Conservation (phyloP, 2,329 filamentous ascomycete genomes). For the Aspergillus spinulosporus region DNA sequence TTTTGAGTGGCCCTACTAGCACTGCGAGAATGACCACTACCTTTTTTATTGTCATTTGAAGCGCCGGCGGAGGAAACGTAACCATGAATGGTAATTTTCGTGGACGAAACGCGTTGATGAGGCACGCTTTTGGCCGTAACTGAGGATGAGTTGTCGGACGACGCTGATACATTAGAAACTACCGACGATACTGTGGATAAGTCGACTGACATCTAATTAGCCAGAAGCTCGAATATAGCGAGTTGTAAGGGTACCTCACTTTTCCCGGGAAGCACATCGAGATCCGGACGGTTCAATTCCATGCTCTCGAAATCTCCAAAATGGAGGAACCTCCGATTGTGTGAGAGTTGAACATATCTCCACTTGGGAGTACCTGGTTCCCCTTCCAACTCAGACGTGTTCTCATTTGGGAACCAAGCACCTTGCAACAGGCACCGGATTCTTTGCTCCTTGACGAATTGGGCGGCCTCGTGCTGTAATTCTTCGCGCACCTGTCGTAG, state of each 20-base stretch:
- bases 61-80: constrained; percentile 48
- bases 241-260: constrained; percentile 45
- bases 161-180: constrained; percentile 82
- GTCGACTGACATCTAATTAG: constrained; percentile 58
- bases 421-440: constrained; percentile 86
- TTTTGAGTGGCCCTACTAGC: constrained; percentile 44
- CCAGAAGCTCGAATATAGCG: background rate
- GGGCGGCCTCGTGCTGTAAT: constrained; percentile 83
- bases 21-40: constrained; percentile 32
- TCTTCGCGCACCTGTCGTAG: constrained; percentile 88
- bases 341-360: constrained; percentile 84
- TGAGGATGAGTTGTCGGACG: constrained; percentile 52
- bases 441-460: constrained; percentile 96
- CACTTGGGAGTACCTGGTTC: constrained; percentile 54
- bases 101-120: constrained; percentile 49
- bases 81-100: constrained; percentile 90
- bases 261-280: constrained; percentile 75
- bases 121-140: constrained; percentile 49
- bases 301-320: constrained; percentile 79
- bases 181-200: constrained; percentile 86
- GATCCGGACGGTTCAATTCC: constrained; percentile 63
- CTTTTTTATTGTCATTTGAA: constrained; percentile 39
- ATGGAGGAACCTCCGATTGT: constrained; percentile 86
- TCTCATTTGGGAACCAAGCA: constrained; percentile 73
- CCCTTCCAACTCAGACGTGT: constrained; percentile 53